Evolutionary conservation across 2,329 filamentous ascomycete genomes (phyloP), one percentile per base, ranked within the genome.

Genomic region (Aspergillus amoenus): DNA sequence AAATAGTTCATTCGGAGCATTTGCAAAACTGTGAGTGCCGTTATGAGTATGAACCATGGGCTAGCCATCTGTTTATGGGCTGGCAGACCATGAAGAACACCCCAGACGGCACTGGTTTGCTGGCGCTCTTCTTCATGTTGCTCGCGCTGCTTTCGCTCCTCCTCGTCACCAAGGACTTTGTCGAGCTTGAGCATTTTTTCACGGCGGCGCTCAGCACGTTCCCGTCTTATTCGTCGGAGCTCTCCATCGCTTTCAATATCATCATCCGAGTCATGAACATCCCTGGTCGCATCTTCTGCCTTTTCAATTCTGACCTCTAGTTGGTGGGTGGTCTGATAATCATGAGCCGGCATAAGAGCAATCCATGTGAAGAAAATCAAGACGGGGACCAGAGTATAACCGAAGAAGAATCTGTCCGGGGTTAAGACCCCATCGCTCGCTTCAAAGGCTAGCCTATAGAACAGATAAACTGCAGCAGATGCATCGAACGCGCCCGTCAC

Each of bases 1-100:
- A 96, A 95, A 77, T 92, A 96, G 76, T 96, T 96, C 82, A 96
- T 96, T 22, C 88, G 83, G 4, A 87, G 86, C 87, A 90, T 90
- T 72, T 89, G 87, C 46, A 90, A 75, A 24, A 89, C 81, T 40
- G 90, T 96, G 72, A 96, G 93, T 21, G 91, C 74, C 4, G 90
- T 90, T 65, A 96, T 90, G 37, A 96, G 81, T n/a, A 92, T 80
- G 72, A 94, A 96, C 91, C 92, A 97, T 0, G 88, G 88, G 4
- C 88, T 90, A 6, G 77, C 71, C 66, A 96, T 88, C 73, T 96
- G 92, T 68, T 89, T 78, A 41, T 79, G 69, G 0, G 89, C 89
- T 0, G 88, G 83, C 60, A 82, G 78, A 44, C 86, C 86, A 68
- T 96, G 92, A 71, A 96, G 83, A 24, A 89, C 88, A 43, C 92